phyloP scores from a whole-genome alignment of 2,329 filamentous ascomycete species.

The Hypoxylon sp. region DNA sequence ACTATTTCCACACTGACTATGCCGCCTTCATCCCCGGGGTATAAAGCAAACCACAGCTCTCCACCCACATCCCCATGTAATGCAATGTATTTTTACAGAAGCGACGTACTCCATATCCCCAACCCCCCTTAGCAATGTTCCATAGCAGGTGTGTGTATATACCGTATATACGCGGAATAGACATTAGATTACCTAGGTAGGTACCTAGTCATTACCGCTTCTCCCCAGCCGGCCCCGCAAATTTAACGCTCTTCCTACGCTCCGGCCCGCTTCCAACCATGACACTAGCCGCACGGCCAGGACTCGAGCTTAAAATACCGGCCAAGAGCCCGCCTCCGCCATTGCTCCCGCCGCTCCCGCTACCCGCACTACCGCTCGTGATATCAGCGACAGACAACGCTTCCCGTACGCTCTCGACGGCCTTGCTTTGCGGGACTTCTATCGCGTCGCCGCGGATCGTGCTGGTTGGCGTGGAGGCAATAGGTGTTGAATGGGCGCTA shows the following conservation, averaged over 20 bases:
- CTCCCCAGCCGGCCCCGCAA: conserved; percentile 61
- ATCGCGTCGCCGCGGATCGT: conserved; percentile 65
- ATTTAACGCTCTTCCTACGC: conserved; percentile 76
- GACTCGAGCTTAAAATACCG: conserved; percentile 68
- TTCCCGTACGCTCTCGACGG: conserved; percentile 73
- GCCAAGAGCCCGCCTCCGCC: conserved; percentile 56
- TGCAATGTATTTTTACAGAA: conserved; percentile 13
- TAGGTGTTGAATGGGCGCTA: conserved; percentile 26
- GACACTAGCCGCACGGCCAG: conserved; percentile 53
- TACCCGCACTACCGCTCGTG: conserved; percentile 25
- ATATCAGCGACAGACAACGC: conserved; percentile 58
- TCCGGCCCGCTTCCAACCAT: conserved; percentile 58
- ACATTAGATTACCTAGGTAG: neutral
- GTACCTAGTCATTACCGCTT: conserved; percentile 46
- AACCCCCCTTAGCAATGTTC: neutral
- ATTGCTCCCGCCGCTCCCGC: conserved; percentile 38
- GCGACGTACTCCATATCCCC: conserved; percentile 5
- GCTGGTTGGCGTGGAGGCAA: conserved; percentile 42
- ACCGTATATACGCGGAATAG: conserved; percentile 15
- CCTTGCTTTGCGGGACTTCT: conserved; percentile 71
- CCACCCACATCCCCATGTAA: conserved; percentile 2
- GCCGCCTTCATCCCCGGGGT: conserved; percentile 16
- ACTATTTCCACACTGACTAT: conserved; percentile 8
- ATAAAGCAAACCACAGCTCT: conserved; percentile 14
- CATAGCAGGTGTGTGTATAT: neutral